These are phyloP conservation scores for Pseudocercospora musae DNA, from an alignment of 2,329 filamentous ascomycete genomes.

Conservation along the genomic window DNA sequence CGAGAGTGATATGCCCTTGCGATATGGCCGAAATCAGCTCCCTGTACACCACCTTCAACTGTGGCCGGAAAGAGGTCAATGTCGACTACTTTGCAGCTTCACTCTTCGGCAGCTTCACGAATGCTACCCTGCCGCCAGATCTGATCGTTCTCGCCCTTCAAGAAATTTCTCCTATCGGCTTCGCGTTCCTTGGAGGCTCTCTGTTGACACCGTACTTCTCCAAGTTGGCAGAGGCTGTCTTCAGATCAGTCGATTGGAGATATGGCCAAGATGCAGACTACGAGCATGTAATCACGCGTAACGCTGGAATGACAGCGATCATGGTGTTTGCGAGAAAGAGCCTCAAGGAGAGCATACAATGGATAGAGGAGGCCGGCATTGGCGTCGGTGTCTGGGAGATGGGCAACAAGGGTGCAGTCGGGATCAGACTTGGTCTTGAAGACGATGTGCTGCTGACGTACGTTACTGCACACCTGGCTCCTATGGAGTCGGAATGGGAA, in stretches of 20 bases:
- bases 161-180: slow-evolving; percentile 80
- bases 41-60: slow-evolving; percentile 87
- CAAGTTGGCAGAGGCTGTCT: slow-evolving; percentile 66
- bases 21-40: slow-evolving; percentile 55
- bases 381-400: slow-evolving; percentile 83
- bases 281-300: slow-evolving; percentile 65
- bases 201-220: slow-evolving; percentile 74
- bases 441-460: slow-evolving; percentile 67
- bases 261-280: slow-evolving; percentile 64
- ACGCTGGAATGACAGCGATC: slow-evolving; percentile 85
- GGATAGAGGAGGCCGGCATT: slow-evolving; percentile 73
- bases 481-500: slow-evolving; percentile 75
- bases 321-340: slow-evolving; percentile 74
- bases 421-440: slow-evolving; percentile 64
- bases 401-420: slow-evolving; percentile 94
- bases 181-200: slow-evolving; percentile 80
- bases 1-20: background rate
- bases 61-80: slow-evolving; percentile 69
- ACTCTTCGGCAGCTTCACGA: slow-evolving; percentile 48
- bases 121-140: slow-evolving; percentile 56
- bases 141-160: slow-evolving; percentile 70
- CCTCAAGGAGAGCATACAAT: slow-evolving; percentile 55
- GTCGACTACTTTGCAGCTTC: slow-evolving; percentile 63
- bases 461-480: slow-evolving; percentile 81
- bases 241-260: slow-evolving; percentile 40